phyloP scores from a whole-genome alignment of 192 early-diverging fungal genomes.

The Linderina pennispora region DNA sequence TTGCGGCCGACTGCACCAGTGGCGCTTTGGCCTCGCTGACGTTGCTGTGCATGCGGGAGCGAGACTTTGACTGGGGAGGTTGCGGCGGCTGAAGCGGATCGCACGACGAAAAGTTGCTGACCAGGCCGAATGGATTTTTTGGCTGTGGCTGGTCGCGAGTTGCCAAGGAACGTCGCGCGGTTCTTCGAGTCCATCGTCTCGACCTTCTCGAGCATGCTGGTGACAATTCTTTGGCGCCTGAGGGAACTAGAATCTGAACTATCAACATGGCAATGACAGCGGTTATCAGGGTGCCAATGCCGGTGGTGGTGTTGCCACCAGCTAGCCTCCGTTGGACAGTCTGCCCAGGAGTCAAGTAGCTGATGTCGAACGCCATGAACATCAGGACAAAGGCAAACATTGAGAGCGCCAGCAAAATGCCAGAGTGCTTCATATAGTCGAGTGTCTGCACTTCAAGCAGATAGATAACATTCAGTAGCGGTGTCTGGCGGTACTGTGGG shows the following conservation, averaged over 20 bases:
- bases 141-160: too few relatives aligned
- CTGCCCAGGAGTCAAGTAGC: slow-evolving; percentile 26
- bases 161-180: slow-evolving; percentile 16
- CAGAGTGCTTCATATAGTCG: slow-evolving; percentile 18
- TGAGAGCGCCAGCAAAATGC: slow-evolving; percentile 6
- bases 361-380: slow-evolving; percentile 36
- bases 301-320: slow-evolving; percentile 25
- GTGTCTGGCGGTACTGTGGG: slow-evolving; percentile 8
- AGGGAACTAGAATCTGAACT: slow-evolving; percentile 24
- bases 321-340: slow-evolving; percentile 2
- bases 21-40: slow-evolving; percentile 8
- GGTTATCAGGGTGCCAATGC: slow-evolving; percentile 26
- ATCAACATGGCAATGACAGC: slow-evolving; percentile 16
- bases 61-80: too few relatives aligned
- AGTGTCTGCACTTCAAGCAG: slow-evolving; percentile 28
- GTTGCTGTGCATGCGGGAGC: too few relatives aligned
- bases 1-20: too few relatives aligned
- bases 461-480: slow-evolving; percentile 16
- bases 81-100: too few relatives aligned
- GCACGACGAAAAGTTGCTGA: too few relatives aligned
- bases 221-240: slow-evolving; percentile 7
- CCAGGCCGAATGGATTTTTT: too few relatives aligned
- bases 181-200: slow-evolving; percentile 11
- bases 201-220: slow-evolving; percentile 12
- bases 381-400: slow-evolving; percentile 21